Base-by-base conservation (phyloP, 139 green algal species). In the Pleodorina starrii region DNA sequence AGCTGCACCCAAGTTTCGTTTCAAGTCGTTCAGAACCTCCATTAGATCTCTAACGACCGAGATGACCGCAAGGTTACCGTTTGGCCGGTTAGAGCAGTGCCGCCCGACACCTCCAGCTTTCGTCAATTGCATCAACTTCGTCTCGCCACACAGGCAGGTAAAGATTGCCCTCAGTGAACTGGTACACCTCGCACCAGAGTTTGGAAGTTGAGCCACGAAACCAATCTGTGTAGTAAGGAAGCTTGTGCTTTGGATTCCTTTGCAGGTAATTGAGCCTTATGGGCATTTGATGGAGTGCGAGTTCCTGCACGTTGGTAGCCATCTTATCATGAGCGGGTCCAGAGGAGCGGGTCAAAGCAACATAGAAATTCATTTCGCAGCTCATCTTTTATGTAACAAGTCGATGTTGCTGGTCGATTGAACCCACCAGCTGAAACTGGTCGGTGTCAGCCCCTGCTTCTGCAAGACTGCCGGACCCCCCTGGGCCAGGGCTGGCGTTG, bases 341-440 rank as follows among this genome's bases (percentile, higher is more conserved):
- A 43, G 29, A 35, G n/a, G 27, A 38, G n/a, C n/a, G 66, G n/a
- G 66, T 74, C n/a, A 74, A 74, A 35, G 29, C n/a, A 74, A 35
- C 66, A 43, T 74, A 35, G 27, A 74, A 38, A 74, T 74, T 74
- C 29, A 74, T 35, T 43, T 43, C n/a, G 66, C 66, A 74, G 29
- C n/a, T 74, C 27, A 74, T 16, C 66, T 74, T 74, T 74, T 74
- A 38, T 74, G 66, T 74, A 35, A 35, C 27, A 74, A 74, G n/a
- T 74, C n/a, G 66, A 66, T 19, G 19, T 36, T 35, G 66, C 66
- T 74, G 66, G n/a, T 74, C 50, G 50, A 60, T 60, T 60, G 50
- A 60, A 60, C 50, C 50, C 50, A 17, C 50, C 50, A 60, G 50
- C 50, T 60, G 50, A 60, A 60, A 60, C 50, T 60, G 50, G 50